phyloP scores from a whole-genome alignment of 108 stramenopile genomes.

The Cafeteria roenbergensis region DNA sequence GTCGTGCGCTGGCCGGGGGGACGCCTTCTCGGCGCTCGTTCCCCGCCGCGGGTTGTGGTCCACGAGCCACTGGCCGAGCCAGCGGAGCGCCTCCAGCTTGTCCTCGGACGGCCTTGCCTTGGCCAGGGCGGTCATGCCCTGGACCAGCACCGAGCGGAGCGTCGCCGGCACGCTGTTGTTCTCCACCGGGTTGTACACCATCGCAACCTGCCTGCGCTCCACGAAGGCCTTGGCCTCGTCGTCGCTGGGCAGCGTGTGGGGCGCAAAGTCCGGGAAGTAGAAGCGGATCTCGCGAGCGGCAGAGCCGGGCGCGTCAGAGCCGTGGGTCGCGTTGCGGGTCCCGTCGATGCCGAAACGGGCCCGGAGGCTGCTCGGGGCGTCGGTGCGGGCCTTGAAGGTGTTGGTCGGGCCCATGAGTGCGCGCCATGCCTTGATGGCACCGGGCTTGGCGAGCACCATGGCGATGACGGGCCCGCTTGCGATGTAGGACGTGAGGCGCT shows the following conservation, averaged over 20 bases:
- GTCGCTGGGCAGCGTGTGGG: background rate
- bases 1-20: background rate
- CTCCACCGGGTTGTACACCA: background rate
- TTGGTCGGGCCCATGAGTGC: slow-evolving; percentile 27
- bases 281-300: slow-evolving; percentile 26
- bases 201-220: background rate
- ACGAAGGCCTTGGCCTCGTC: background rate
- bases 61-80: slow-evolving; percentile 20
- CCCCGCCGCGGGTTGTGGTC: slow-evolving; percentile 16
- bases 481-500: slow-evolving; percentile 7
- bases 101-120: too few species aligned
- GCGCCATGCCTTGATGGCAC: slow-evolving; percentile 24
- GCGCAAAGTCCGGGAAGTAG: slow-evolving; percentile 16
- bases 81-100: slow-evolving; percentile 8
- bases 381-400: slow-evolving; percentile 6
- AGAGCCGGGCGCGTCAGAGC: slow-evolving; percentile 18
- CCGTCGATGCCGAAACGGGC: slow-evolving; percentile 29
- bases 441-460: slow-evolving; percentile 10
- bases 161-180: slow-evolving; percentile 12
- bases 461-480: slow-evolving; percentile 8
- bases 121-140: slow-evolving; percentile 8
- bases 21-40: background rate
- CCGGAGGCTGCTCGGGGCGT: slow-evolving; percentile 16
- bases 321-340: slow-evolving; percentile 31
- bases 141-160: slow-evolving; percentile 9